These are phyloP conservation scores for Achlya hypogyna DNA, from an alignment of 352 stramenopile genomes.

Conservation along the genomic window DNA sequence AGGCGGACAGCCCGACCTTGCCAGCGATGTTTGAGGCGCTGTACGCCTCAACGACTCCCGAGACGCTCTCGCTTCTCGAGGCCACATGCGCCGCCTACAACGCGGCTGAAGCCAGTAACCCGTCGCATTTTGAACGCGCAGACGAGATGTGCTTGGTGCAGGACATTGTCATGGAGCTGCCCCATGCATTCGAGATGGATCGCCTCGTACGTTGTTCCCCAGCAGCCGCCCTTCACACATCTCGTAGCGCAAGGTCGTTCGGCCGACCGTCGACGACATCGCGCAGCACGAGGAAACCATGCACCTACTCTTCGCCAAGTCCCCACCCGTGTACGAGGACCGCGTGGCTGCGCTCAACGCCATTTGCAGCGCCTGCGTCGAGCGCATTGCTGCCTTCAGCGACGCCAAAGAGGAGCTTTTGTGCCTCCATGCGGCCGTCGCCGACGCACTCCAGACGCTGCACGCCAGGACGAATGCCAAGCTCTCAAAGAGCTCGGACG, in stretches of 20 bases:
- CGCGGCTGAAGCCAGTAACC: neutral
- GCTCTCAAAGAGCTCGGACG: neutral
- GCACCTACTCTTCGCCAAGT: neutral
- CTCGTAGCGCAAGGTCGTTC: neutral
- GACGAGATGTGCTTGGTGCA: neutral
- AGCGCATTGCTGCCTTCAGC: neutral
- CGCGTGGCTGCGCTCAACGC: neutral
- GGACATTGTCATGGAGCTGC: slow-evolving; percentile 7
- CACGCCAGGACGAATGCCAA: neutral
- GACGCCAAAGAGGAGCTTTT: neutral
- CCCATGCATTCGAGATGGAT: neutral
- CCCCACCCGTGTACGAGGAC: neutral
- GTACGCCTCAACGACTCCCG: neutral
- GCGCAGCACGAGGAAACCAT: neutral
- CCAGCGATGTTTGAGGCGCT: neutral
- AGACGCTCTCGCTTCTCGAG: neutral
- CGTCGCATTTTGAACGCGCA: neutral
- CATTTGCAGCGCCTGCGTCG: neutral
- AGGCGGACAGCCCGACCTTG: neutral
- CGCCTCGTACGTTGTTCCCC: neutral
- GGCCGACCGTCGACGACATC: neutral
- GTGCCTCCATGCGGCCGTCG: neutral
- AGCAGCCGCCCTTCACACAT: neutral
- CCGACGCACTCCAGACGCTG: neutral
- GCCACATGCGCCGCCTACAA: neutral